phyloP scores from a whole-genome alignment of 2,329 filamentous ascomycete species.

The Apiospora marii region DNA sequence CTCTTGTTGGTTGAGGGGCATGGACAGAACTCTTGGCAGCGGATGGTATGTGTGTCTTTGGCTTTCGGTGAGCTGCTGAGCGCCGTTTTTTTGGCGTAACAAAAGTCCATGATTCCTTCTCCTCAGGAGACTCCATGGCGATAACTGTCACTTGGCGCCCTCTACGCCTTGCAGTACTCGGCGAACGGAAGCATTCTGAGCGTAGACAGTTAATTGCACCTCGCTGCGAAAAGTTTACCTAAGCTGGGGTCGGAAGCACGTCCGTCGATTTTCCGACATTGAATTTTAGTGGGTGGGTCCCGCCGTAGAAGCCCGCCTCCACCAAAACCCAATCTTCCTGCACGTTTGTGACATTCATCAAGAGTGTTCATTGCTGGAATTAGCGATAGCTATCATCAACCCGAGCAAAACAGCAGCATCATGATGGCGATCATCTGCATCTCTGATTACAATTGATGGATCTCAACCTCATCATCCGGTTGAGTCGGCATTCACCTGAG shows the following conservation, averaged over 20 bases:
- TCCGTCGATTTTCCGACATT: conserved; percentile 8
- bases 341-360: not conserved
- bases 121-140: not conserved
- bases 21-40: not conserved
- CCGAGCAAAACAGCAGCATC: not conserved
- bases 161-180: not conserved
- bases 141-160: not conserved
- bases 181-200: not conserved
- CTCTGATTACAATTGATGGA: not conserved
- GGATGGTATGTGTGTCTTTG: not conserved
- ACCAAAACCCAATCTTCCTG: not conserved
- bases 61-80: not conserved
- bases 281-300: conserved; percentile 1
- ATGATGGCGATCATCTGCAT: not conserved
- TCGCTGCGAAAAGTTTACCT: conserved; percentile 11
- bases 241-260: conserved; percentile 1
- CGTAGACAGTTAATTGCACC: not conserved
- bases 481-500: not conserved
- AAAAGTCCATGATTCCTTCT: conserved; percentile 21
- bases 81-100: conserved; percentile 14
- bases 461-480: not conserved
- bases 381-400: not conserved
- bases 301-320: not conserved
- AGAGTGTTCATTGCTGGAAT: not conserved
- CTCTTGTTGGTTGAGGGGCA: conserved; percentile 3